Conservation (phyloP, 2,329 filamentous ascomycete genomes). For the Plectosphaerella sp. region DNA sequence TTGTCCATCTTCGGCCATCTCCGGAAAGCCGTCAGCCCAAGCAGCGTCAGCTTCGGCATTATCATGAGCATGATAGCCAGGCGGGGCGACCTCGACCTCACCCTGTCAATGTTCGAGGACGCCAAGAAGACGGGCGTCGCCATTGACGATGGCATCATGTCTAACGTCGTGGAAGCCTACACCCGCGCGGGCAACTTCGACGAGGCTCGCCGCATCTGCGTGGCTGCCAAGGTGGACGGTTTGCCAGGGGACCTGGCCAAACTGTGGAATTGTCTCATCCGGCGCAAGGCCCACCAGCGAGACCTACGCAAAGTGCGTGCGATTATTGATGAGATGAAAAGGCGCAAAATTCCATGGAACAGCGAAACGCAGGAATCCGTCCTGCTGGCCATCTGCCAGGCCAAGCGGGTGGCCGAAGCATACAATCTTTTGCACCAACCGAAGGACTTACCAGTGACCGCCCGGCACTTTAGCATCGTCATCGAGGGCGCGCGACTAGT, state of each 20-base stretch:
- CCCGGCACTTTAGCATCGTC: conserved; percentile 47
- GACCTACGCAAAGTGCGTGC: conserved; percentile 44
- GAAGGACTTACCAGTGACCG: conserved; percentile 37
- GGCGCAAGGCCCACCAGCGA: conserved; percentile 61
- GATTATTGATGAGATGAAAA: conserved; percentile 44
- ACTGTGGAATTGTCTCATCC: conserved; percentile 77
- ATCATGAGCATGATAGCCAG: conserved; percentile 69
- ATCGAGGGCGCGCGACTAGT: conserved; percentile 46
- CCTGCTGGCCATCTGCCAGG: conserved; percentile 42
- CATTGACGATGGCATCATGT: conserved; percentile 50
- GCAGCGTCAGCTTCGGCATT: conserved; percentile 63
- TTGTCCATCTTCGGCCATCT: conserved; percentile 61
- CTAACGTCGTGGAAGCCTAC: conserved; percentile 62
- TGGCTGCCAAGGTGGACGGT: conserved; percentile 47
- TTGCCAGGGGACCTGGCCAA: conserved; percentile 48
- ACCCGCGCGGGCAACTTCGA: conserved; percentile 35
- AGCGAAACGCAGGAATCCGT: conserved; percentile 45
- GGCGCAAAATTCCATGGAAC: conserved; percentile 41
- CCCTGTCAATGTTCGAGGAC: conserved; percentile 59
- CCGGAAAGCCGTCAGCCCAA: conserved; percentile 43
- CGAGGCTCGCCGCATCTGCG: conserved; percentile 31
- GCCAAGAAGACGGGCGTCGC: conserved; percentile 55
- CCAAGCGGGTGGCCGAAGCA: conserved; percentile 45
- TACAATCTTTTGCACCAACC: conserved; percentile 42
- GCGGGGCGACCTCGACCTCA: conserved; percentile 68